phyloP scores from a whole-genome alignment of 345 rosid species.

The Dipteronia sinensis region DNA sequence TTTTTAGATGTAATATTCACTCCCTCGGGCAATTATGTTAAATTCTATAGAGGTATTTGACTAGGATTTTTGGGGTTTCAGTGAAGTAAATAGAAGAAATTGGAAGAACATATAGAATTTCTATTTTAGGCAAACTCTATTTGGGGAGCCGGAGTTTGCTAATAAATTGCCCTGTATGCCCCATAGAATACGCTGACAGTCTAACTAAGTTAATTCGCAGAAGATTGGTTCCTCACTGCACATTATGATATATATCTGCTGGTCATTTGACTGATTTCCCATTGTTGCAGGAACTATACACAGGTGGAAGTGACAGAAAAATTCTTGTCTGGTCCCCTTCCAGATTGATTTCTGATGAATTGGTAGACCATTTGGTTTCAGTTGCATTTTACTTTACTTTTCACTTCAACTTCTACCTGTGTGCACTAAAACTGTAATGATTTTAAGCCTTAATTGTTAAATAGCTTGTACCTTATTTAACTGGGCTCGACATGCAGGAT shows the following conservation, averaged over 20 bases:
- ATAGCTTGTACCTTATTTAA: not conserved
- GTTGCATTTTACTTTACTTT: not conserved
- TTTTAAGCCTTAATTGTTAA: not conserved
- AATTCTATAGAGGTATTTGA: not conserved
- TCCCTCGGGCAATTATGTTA: not conserved
- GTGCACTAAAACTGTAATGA: not conserved
- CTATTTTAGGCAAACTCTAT: not conserved
- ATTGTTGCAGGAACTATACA: slow-evolving; percentile 69
- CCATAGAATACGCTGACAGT: not conserved
- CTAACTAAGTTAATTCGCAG: no score
- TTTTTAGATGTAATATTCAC: not conserved
- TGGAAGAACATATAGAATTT: not conserved
- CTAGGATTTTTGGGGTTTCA: slow-evolving; percentile 14
- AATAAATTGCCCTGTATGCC: not conserved
- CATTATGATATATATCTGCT: not conserved
- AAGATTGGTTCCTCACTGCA: not conserved
- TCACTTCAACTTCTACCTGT: not conserved
- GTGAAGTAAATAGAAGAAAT: not conserved
- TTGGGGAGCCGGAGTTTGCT: not conserved
- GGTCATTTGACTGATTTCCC: slow-evolving; percentile 12
- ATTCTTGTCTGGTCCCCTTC: slow-evolving; percentile 91
- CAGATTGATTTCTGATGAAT: slow-evolving; percentile 40
- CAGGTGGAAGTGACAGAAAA: slow-evolving; percentile 78
- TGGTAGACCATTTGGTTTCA: slow-evolving; percentile 20
- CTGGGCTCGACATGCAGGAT: slow-evolving; percentile 43